Base-by-base conservation (phyloP, 2,329 filamentous ascomycete species). In the Zelopaecilomyces penicillatus region DNA sequence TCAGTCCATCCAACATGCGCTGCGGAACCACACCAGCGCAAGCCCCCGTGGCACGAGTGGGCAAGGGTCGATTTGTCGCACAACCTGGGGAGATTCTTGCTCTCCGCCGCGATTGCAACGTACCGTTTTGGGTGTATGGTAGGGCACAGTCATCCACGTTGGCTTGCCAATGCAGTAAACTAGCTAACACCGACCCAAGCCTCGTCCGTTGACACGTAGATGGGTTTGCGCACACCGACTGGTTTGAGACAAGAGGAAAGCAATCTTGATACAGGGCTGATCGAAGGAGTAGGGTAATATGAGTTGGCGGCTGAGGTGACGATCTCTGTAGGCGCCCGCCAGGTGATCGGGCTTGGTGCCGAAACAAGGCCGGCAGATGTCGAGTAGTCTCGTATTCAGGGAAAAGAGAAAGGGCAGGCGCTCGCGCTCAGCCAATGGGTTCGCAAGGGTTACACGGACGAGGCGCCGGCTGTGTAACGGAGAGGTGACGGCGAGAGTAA, bases 1-100 rank as follows among this genome's bases (percentile, higher is more conserved):
- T 56, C 49, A 47, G 49, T 53, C 51, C 55, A 54, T 55, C 50
- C 53, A 52, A 52, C 52, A 48, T 52, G 48, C 49, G 49, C 54
- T 61, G 62, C 54, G 58, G 52, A 55, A 61, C 60, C 58, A 62
- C 61, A 63, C 62, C 51, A 45, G 49, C 47, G 46, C 48, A 54
- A 58, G 53, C 57, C 56, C 55, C 47, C 12, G 61, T 63, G 42
- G 52, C 53, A 64, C 61, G 57, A 52, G 41, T 48, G 57, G 52
- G 51, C 52, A 53, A 48, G 54, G 52, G 55, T 42, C 40, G 38
- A 47, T 50, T 46, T 33, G 49, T 57, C 51, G 54, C 56, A 49
- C 50, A 52, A 53, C 54, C 19, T 19, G 19, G 19, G 19, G 53
- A 57, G 56, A 57, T 57, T 55, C 55, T 45, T 54, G 58, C 62